phyloP scores from a whole-genome alignment of 163 green algal species.

The Scenedesmus sp. region DNA sequence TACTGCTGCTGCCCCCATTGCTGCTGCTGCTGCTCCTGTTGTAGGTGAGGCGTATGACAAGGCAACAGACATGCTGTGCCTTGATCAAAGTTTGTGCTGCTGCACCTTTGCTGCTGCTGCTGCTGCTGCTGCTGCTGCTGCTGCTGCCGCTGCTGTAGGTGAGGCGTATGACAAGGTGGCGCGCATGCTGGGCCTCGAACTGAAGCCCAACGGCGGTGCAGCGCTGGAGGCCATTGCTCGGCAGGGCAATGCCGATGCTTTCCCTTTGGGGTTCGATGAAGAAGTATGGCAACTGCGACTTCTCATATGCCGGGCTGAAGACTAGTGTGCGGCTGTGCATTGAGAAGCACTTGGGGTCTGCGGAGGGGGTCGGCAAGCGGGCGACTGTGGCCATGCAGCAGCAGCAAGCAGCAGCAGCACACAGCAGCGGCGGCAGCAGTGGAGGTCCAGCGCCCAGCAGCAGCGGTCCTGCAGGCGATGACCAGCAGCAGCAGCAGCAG shows the following conservation, averaged over 20 bases:
- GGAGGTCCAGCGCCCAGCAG: background rate
- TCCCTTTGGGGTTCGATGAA: slow-evolving; percentile 88
- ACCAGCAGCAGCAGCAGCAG: no score
- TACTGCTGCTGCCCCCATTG: no score
- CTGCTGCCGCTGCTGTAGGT: slow-evolving; percentile 63
- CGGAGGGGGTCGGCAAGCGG: slow-evolving; percentile 13
- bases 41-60: background rate
- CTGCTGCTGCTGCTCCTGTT: no score
- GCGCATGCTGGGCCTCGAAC: slow-evolving; percentile 90
- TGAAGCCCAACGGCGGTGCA: slow-evolving; percentile 86
- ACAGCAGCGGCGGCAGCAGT: background rate
- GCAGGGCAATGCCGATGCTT: slow-evolving; percentile 82
- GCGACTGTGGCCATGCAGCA: background rate
- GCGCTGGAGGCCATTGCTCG: slow-evolving; percentile 85
- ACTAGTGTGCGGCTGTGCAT: slow-evolving; percentile 89
- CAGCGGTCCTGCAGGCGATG: no score
- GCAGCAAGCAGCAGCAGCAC: background rate
- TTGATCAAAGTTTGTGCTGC: no score
- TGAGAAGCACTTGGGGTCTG: slow-evolving; percentile 63
- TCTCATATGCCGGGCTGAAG: slow-evolving; percentile 98
- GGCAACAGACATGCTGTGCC: no score
- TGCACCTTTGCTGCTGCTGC: no score
- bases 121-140: background rate
- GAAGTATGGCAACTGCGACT: slow-evolving; percentile 88
- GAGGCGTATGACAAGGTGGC: slow-evolving; percentile 99